Evolutionary conservation across 179 eudicot genomes (phyloP).

Genomic region (Actinidia arguta): DNA sequence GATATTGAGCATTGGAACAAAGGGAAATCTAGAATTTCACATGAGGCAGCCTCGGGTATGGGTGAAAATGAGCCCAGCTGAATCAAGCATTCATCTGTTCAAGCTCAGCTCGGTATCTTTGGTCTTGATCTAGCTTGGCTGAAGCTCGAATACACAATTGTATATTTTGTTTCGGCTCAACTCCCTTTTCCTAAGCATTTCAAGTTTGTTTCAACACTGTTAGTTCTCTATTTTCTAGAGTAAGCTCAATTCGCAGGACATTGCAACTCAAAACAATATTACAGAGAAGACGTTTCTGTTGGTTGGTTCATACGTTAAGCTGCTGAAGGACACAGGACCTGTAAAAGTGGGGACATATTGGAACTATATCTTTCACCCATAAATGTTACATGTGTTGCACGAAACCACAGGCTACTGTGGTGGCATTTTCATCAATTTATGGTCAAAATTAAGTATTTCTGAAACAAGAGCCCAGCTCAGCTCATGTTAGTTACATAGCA

Average conservation of each 20-base stretch:
- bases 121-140: background rate
- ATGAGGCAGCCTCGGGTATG: background rate
- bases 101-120: background rate
- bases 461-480: background rate
- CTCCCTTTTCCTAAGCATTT: background rate
- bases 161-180: too few relatives aligned
- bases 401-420: background rate
- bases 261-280: background rate
- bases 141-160: too few relatives aligned
- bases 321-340: background rate
- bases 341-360: background rate
- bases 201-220: background rate
- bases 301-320: background rate
- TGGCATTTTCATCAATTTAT: background rate
- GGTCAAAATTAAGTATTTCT: too few relatives aligned
- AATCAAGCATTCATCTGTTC: background rate
- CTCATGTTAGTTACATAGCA: background rate
- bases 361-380: background rate
- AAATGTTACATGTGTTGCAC: background rate
- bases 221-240: background rate
- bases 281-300: background rate
- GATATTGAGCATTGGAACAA: background rate
- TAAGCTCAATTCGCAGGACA: background rate
- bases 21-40: background rate
- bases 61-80: background rate